Evolutionary conservation across 768 basidiomycete genomes (phyloP).

Genomic region (Pleurotus djamor): DNA sequence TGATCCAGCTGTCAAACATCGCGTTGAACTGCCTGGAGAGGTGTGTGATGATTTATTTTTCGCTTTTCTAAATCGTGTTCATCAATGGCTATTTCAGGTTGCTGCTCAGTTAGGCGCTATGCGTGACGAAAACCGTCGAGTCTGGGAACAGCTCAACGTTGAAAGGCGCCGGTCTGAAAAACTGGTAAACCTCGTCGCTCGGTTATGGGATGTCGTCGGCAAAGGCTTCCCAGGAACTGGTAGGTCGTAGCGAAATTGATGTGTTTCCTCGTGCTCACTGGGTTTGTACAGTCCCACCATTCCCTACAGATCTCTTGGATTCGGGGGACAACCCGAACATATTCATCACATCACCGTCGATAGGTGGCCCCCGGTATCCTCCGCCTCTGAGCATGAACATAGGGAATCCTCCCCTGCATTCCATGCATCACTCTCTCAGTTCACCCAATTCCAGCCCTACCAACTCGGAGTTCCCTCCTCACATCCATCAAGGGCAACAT

Average conservation of each 20-base stretch:
- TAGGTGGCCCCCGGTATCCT: conserved; percentile 32
- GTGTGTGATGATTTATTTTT: conserved; percentile 38
- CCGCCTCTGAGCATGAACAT: conserved; percentile 43
- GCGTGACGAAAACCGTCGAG: conserved; percentile 67
- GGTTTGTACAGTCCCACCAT: conserved; percentile 34
- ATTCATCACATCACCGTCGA: conserved; percentile 66
- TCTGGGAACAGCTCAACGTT: conserved; percentile 51
- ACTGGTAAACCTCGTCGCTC: conserved; percentile 54
- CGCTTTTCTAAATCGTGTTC: neutral
- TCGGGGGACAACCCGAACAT: conserved; percentile 60
- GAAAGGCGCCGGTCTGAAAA: conserved; percentile 65
- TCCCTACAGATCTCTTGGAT: conserved; percentile 54
- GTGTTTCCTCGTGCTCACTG: conserved; percentile 1
- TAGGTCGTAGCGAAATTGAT: conserved; percentile 26
- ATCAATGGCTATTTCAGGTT: conserved; percentile 28
- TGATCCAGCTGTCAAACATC: conserved; percentile 67
- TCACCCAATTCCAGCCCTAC: conserved; percentile 37
- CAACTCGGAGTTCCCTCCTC: conserved; percentile 25
- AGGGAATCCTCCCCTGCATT: conserved; percentile 32
- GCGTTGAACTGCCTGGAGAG: conserved; percentile 81
- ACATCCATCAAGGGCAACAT: conserved; percentile 22
- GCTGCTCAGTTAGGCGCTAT: conserved; percentile 65
- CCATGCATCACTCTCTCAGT: conserved; percentile 31
- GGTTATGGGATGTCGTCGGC: conserved; percentile 61
- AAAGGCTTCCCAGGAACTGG: conserved; percentile 54